These are phyloP conservation scores for Luffa acutangula DNA, from an alignment of 306 rosid species.

Conservation along the genomic window DNA sequence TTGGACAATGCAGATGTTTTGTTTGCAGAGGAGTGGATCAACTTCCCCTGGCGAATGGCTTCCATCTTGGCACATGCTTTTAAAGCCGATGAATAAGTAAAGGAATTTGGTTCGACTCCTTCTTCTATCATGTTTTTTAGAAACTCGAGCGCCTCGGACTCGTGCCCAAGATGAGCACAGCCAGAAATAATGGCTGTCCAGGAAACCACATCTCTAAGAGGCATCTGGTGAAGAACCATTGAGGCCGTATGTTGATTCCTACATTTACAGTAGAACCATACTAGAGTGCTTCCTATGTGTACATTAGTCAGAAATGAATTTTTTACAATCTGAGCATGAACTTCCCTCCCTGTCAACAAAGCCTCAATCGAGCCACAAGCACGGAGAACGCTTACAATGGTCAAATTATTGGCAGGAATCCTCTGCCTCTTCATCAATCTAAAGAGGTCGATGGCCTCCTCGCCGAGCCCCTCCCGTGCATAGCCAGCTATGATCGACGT, in stretches of 20 bases:
- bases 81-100: conserved; percentile 69
- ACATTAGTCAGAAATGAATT: conserved; percentile 27
- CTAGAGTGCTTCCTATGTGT: conserved; percentile 56
- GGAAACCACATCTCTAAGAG: conserved; percentile 67
- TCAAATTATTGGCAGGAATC: conserved; percentile 42
- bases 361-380: conserved; percentile 71
- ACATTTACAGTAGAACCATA: conserved; percentile 93
- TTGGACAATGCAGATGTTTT: conserved; percentile 54
- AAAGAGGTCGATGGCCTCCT: conserved; percentile 61
- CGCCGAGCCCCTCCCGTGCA: conserved; percentile 65
- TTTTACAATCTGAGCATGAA: conserved; percentile 68
- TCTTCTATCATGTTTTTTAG: conserved; percentile 68
- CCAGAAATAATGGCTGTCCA: conserved; percentile 98
- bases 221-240: conserved; percentile 63
- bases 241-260: conserved; percentile 47
- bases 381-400: conserved; percentile 55
- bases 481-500: conserved; percentile 86
- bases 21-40: conserved; percentile 69
- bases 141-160: conserved; percentile 58
- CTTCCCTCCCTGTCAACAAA: conserved; percentile 50
- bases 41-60: conserved; percentile 41
- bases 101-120: conserved; percentile 72
- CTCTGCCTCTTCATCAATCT: conserved; percentile 52
- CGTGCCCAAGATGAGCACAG: conserved; percentile 50
- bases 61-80: conserved; percentile 76